Percentiles rank a stretch among this genome's conserved stretches.
These are phyloP conservation scores for Debaryomyces singareniensis DNA, from an alignment of 1,139 yeast species.

Conservation along the genomic window DNA sequence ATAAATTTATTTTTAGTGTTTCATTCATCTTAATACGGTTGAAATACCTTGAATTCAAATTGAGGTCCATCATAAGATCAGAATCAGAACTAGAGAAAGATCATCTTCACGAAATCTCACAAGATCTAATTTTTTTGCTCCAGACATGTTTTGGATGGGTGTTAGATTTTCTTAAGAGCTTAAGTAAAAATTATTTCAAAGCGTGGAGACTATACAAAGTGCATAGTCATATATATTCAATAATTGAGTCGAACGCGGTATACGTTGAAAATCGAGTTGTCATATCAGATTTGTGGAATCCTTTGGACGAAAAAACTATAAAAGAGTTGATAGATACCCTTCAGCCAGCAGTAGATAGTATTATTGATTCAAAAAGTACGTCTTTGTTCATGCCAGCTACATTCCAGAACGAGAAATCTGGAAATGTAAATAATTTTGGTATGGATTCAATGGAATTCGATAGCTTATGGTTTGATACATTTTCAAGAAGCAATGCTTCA, in stretches of 20 bases:
- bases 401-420: background rate
- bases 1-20: constrained; percentile 1
- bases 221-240: constrained; percentile 1
- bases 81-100: background rate
- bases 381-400: background rate
- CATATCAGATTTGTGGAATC: background rate
- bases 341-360: background rate
- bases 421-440: background rate
- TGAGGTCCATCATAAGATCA: background rate
- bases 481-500: background rate
- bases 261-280: background rate
- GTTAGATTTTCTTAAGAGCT: constrained; percentile 1
- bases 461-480: constrained; percentile 1
- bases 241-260: constrained; percentile 1
- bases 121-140: background rate
- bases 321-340: background rate
- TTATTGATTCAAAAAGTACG: background rate
- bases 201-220: constrained; percentile 3
- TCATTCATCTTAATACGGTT: background rate
- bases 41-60: constrained; percentile 1
- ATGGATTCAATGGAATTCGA: background rate
- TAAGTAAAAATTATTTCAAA: constrained; percentile 1
- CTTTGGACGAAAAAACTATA: background rate
- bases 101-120: background rate
- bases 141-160: background rate